Evolutionary conservation across 164 flowering plant genomes (phyloP).

Genomic region (Aristolochia fimbriata): DNA sequence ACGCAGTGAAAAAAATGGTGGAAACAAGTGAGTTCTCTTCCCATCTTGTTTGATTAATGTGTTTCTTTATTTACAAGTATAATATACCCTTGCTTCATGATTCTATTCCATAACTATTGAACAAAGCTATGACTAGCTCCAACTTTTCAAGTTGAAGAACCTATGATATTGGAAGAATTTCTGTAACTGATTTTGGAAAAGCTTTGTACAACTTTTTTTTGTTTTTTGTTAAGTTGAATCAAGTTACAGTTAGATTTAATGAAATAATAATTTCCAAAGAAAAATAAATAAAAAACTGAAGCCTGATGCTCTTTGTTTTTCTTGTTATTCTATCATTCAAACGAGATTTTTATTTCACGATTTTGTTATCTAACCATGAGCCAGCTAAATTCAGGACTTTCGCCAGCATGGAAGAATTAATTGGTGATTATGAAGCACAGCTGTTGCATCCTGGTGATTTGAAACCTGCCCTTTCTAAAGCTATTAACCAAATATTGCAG

Average conservation of each 20-base stretch:
- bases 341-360: neutral
- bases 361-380: neutral
- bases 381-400: conserved; percentile 36
- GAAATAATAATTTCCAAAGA: neutral
- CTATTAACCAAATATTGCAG: conserved; percentile 72
- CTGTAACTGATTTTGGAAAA: too few species aligned
- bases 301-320: neutral
- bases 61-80: neutral
- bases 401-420: conserved; percentile 51
- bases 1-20: conserved; percentile 24
- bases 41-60: neutral
- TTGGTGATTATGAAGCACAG: conserved; percentile 59
- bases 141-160: neutral
- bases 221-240: neutral
- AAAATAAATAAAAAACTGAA: neutral
- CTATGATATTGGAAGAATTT: too few species aligned
- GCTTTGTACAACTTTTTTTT: neutral
- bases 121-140: neutral
- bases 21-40: conserved; percentile 19
- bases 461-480: conserved; percentile 72
- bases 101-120: neutral
- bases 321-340: neutral
- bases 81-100: too few species aligned
- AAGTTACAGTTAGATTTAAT: neutral
- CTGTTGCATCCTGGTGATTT: conserved; percentile 77